Conservation (phyloP, 257 asterid species). For the Lavandula angustifolia region DNA sequence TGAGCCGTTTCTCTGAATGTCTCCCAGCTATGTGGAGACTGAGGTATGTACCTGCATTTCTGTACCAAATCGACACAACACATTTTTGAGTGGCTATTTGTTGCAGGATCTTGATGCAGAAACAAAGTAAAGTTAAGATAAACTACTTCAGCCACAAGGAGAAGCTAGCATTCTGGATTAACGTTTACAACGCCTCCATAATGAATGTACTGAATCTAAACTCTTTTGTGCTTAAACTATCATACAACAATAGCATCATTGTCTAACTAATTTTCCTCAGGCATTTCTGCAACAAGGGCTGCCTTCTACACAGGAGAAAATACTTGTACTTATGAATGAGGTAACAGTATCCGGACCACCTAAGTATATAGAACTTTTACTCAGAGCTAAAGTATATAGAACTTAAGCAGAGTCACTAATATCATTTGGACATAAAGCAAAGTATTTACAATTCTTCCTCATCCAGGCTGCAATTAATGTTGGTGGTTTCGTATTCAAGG, state of each 20-base stretch:
- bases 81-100: background rate
- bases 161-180: slow-evolving; percentile 95
- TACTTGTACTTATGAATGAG: slow-evolving; percentile 61
- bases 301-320: slow-evolving; percentile 77
- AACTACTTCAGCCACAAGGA: slow-evolving; percentile 76
- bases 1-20: slow-evolving; percentile 60
- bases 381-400: background rate
- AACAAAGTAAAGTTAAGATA: slow-evolving; percentile 58
- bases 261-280: slow-evolving; percentile 39
- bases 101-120: slow-evolving; percentile 73
- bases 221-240: background rate
- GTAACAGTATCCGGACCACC: slow-evolving; percentile 38
- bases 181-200: slow-evolving; percentile 74
- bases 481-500: slow-evolving; percentile 73
- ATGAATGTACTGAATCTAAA: slow-evolving; percentile 73
- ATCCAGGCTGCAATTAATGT: slow-evolving; percentile 71
- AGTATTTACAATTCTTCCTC: slow-evolving; percentile 24
- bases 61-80: background rate
- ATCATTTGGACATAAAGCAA: slow-evolving; percentile 18
- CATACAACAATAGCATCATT: background rate
- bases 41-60: slow-evolving; percentile 47
- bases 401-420: slow-evolving; percentile 8
- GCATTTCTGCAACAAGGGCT: slow-evolving; percentile 80
- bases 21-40: slow-evolving; percentile 68
- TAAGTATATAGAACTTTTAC: slow-evolving; percentile 4